Evolutionary conservation across 1,139 yeast genomes (phyloP), one percentile per base, ranked within the genome.

Genomic region (Entelexis paramagnoliae): DNA sequence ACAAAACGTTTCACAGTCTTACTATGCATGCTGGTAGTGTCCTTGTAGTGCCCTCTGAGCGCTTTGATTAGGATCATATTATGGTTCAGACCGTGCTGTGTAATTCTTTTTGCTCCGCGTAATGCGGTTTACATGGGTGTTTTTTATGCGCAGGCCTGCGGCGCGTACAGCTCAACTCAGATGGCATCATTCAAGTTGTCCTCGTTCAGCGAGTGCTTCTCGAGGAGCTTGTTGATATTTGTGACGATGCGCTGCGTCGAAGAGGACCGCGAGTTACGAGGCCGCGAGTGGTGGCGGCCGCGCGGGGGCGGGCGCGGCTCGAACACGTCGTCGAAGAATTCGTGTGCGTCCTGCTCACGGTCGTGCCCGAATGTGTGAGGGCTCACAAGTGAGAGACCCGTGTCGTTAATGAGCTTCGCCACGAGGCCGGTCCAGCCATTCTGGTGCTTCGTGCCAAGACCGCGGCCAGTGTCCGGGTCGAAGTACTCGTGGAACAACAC

Each of bases 391-490:
- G 87, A 77, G 46, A 80, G 75, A 53, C 96, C 96, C 49, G 85
- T 85, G 66, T 89, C 97, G 64, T 86, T 94, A 63, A 89, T 87
- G 79, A 93, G 80, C 68, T 91, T 85, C 47, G 96, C 95, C 52
- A 88, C 93, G 47, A 89, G 75, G 0, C 95, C 89, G 1, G 97
- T 89, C 97, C 97, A 89, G 16, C 97, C 97, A 72, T 89, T 83
- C 70, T 89, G 97, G 71, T 91, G 96, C 46, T 91, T 82, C 1
- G 96, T 91, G 38, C 97, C 97, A 55, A 89, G 72, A 7, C 97
- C 97, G 62, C 95, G 77, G 46, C 97, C 97, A 2, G 94, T 83
- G 63, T 89, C 97, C 60, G 95, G 96, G 64, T 89, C 95, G 66
- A 89, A 89, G 65, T 84, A 89, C 69, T 89, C 97, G 65, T 78